Evolutionary conservation across 2,329 filamentous ascomycete genomes (phyloP).

Genomic region (Venturia aucupariae): DNA sequence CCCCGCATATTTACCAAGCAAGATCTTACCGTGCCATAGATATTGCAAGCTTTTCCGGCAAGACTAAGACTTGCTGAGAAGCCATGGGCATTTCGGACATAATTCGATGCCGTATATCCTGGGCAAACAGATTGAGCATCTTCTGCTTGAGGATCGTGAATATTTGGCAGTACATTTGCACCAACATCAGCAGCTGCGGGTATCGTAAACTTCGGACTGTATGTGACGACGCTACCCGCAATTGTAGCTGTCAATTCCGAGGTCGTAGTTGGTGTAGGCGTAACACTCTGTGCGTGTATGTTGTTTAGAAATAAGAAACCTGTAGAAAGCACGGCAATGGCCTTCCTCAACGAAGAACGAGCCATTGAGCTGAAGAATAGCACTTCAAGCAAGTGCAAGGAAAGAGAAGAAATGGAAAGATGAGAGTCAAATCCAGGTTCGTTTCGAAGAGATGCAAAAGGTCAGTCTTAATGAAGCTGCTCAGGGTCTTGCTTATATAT

Average conservation of each 20-base stretch:
- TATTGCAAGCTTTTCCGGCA: conserved; percentile 53
- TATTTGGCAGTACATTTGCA: conserved; percentile 45
- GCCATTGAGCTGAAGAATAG: not conserved
- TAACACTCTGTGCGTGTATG: conserved; percentile 1
- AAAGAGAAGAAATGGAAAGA: not conserved
- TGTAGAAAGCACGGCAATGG: not conserved
- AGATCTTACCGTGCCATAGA: conserved; percentile 49
- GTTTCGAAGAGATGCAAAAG: no score
- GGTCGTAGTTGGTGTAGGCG: not conserved
- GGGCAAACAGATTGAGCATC: conserved; percentile 56
- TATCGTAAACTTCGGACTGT: conserved; percentile 25
- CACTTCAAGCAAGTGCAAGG: not conserved
- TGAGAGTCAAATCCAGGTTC: not conserved
- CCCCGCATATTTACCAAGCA: no score
- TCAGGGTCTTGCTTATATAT: conserved; percentile 1
- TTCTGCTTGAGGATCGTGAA: conserved; percentile 53
- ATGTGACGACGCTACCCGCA: conserved; percentile 10
- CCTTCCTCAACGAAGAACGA: not conserved
- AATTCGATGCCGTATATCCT: conserved; percentile 46
- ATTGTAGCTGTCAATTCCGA: conserved; percentile 10
- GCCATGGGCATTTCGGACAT: conserved; percentile 37
- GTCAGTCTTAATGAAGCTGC: not conserved
- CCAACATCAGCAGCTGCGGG: conserved; percentile 25
- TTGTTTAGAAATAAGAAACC: not conserved
- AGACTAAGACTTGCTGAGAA: conserved; percentile 44